Conservation (phyloP, 2,329 filamentous ascomycete species). For the Metarhizium album region DNA sequence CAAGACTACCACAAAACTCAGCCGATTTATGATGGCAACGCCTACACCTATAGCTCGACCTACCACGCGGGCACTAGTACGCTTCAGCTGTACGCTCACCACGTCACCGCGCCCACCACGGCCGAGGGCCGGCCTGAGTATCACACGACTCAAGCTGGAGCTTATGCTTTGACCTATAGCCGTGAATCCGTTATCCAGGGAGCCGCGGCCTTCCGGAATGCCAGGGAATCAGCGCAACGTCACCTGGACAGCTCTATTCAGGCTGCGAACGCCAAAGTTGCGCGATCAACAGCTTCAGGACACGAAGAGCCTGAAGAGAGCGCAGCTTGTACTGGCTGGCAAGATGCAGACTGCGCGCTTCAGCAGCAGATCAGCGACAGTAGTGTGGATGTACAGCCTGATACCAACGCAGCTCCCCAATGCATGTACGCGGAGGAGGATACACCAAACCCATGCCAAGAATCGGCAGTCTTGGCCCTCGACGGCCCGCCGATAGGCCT, state of each 20-base stretch:
- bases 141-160: constrained; percentile 25
- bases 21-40: constrained; percentile 24
- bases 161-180: too few species aligned
- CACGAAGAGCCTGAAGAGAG: neutral
- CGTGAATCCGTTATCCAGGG: too few species aligned
- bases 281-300: neutral
- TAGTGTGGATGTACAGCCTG: neutral
- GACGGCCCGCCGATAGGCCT: neutral
- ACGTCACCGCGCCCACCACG: constrained; percentile 7
- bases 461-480: neutral
- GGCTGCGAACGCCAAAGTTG: neutral
- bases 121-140: constrained; percentile 17
- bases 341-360: neutral
- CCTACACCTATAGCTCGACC: constrained; percentile 23
- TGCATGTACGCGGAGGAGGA: neutral
- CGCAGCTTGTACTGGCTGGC: neutral
- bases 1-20: constrained; percentile 18
- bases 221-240: neutral
- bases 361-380: neutral
- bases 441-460: neutral
- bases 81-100: constrained; percentile 24
- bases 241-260: neutral
- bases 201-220: neutral
- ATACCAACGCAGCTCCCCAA: neutral
- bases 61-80: constrained; percentile 25